Conservation (phyloP, 164 flowering plant species). For the Houttuynia cordata region DNA sequence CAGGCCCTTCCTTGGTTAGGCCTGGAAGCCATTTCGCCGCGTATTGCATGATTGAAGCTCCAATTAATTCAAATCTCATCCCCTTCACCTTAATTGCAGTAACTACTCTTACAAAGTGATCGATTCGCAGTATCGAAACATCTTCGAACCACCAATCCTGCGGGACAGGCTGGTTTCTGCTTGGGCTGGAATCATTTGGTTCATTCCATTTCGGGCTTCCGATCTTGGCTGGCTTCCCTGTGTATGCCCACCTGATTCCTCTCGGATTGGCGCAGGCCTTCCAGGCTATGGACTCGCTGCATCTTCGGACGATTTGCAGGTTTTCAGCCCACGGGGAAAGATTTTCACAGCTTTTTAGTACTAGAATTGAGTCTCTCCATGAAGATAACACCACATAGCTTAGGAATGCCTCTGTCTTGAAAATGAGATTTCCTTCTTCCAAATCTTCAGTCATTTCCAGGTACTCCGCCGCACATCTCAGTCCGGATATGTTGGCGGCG, state of each 20-base stretch:
- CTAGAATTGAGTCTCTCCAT: slow-evolving; percentile 81
- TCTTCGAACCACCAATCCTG: slow-evolving; percentile 97
- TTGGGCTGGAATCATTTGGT: slow-evolving; percentile 50
- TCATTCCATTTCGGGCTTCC: slow-evolving; percentile 63
- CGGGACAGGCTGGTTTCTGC: slow-evolving; percentile 45
- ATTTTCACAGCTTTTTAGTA: slow-evolving; percentile 63
- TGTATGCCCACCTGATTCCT: slow-evolving; percentile 66
- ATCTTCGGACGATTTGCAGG: slow-evolving; percentile 71
- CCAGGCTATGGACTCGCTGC: slow-evolving; percentile 91
- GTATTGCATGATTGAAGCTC: slow-evolving; percentile 75
- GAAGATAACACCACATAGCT: slow-evolving; percentile 75
- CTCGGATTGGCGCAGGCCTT: slow-evolving; percentile 81
- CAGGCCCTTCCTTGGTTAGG: slow-evolving; percentile 34
- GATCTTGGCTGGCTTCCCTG: slow-evolving; percentile 37
- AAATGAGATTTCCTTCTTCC: slow-evolving; percentile 87
- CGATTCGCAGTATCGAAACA: slow-evolving; percentile 64
- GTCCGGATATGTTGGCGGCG: slow-evolving; percentile 71
- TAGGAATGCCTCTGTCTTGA: slow-evolving; percentile 84
- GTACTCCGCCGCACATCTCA: slow-evolving; percentile 83
- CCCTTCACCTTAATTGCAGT: slow-evolving; percentile 87
- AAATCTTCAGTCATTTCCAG: slow-evolving; percentile 92
- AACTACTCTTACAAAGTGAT: slow-evolving; percentile 78
- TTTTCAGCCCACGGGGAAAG: slow-evolving; percentile 83
- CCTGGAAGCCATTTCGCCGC: slow-evolving; percentile 81
- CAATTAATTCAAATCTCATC: slow-evolving; percentile 69